Conservation (phyloP, 1,284 basidiomycete species). For the Leccinum subrobustum region DNA sequence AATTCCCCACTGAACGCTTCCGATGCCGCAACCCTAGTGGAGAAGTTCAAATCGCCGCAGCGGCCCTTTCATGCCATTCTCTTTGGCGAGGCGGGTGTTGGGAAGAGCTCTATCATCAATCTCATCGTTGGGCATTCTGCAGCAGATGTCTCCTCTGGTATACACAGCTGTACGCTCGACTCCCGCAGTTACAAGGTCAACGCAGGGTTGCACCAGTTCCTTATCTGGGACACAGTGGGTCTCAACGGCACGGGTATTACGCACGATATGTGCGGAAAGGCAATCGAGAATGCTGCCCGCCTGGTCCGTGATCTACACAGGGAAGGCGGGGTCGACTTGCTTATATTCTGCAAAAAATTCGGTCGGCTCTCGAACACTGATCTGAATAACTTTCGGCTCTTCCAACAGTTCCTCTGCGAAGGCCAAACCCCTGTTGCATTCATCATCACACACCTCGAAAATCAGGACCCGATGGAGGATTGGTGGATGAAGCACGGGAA, state of each 20-base stretch:
- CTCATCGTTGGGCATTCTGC: slow-evolving; percentile 18
- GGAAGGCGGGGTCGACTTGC: slow-evolving; percentile 35
- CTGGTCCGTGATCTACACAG: slow-evolving; percentile 33
- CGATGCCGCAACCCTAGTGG: slow-evolving; percentile 15
- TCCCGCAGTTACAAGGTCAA: slow-evolving; percentile 20
- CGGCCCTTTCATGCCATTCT: slow-evolving; percentile 22
- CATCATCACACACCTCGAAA: slow-evolving; percentile 40
- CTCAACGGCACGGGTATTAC: slow-evolving; percentile 18
- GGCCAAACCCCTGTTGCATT: slow-evolving; percentile 38
- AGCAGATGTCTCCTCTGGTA: too few species aligned
- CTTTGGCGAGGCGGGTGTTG: slow-evolving; percentile 31
- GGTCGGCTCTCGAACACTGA: slow-evolving; percentile 29
- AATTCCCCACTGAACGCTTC: slow-evolving; percentile 13
- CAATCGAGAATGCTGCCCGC: slow-evolving; percentile 35
- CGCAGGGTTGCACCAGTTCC: slow-evolving; percentile 21
- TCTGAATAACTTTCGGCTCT: too few species aligned
- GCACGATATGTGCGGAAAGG: slow-evolving; percentile 19
- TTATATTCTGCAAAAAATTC: slow-evolving; percentile 37
- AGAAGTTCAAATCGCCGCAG: slow-evolving; percentile 16
- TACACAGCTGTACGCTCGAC: slow-evolving; percentile 24
- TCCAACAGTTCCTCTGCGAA: slow-evolving; percentile 36
- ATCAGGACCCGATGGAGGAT: slow-evolving; percentile 25
- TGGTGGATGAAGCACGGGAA: slow-evolving; percentile 27
- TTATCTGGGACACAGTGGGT: slow-evolving; percentile 39
- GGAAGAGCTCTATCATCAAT: slow-evolving; percentile 32